A percentile compares a stretch with the other conserved stretches of the same genome.
Evolutionary conservation across 208 protist species (phyloP).

Genomic region (Crithidia bombi): DNA sequence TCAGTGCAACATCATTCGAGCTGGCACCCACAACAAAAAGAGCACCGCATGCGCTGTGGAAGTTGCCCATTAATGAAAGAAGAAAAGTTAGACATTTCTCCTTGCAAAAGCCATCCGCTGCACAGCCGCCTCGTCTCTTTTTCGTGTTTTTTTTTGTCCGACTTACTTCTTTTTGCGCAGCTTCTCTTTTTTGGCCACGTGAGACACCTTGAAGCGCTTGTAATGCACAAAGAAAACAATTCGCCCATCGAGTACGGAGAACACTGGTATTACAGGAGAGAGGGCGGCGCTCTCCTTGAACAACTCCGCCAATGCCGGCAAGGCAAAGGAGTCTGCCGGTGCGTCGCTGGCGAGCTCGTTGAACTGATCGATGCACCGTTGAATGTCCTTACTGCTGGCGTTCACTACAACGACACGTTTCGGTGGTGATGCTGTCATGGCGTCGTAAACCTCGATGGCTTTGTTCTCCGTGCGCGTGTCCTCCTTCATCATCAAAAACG

Average conservation of each 20-base stretch:
- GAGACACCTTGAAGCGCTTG: slow-evolving; percentile 35
- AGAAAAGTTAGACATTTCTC: too few species aligned
- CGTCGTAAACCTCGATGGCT: slow-evolving; percentile 36
- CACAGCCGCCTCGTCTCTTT: too few species aligned
- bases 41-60: too few species aligned
- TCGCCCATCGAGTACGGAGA: slow-evolving; percentile 30
- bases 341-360: slow-evolving; percentile 19
- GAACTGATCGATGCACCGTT: slow-evolving; percentile 42
- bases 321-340: slow-evolving; percentile 12
- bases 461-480: slow-evolving; percentile 29
- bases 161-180: slow-evolving; percentile 23
- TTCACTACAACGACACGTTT: slow-evolving; percentile 49
- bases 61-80: too few species aligned
- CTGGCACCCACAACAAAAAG: too few species aligned
- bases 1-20: too few species aligned
- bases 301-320: slow-evolving; percentile 46
- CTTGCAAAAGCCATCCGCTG: too few species aligned
- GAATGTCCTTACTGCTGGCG: slow-evolving; percentile 29
- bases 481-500: slow-evolving; percentile 22
- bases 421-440: slow-evolving; percentile 33
- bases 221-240: slow-evolving; percentile 60
- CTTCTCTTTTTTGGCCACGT: slow-evolving; percentile 26
- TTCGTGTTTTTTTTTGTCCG: not conserved
- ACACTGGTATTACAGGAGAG: slow-evolving; percentile 47
- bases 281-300: slow-evolving; percentile 40